Conservation (phyloP, 78 protist genomes). For the Salpingoeca rosetta region DNA sequence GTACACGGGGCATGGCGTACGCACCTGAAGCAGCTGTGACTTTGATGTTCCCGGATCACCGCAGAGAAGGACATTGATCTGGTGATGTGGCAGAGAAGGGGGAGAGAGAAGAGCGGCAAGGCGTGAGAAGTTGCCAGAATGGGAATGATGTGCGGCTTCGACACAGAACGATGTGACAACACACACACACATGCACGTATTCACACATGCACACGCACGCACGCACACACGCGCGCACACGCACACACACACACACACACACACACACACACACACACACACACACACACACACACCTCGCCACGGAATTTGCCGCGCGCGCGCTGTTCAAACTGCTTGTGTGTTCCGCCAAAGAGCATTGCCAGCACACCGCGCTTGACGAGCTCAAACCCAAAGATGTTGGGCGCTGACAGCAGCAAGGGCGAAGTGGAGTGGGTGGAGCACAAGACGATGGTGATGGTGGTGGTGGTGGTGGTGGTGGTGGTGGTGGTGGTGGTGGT, state of each 20-base stretch:
- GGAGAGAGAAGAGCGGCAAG: not conserved
- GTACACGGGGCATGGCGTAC: not conserved
- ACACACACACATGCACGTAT: too few species aligned
- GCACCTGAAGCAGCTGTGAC: conserved; percentile 90
- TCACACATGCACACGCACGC: too few species aligned
- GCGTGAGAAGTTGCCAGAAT: too few species aligned
- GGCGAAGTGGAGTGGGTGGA: too few species aligned
- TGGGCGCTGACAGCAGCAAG: conserved; percentile 65
- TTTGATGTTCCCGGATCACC: conserved; percentile 99
- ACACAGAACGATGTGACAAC: too few species aligned
- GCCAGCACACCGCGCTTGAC: conserved; percentile 94
- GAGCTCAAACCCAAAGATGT: conserved; percentile 87
- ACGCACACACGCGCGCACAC: not conserved
- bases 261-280: conserved; percentile 2
- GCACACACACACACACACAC: too few species aligned
- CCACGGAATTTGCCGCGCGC: conserved; percentile 31
- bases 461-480: not conserved
- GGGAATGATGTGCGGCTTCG: too few species aligned
- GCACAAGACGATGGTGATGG: too few species aligned
- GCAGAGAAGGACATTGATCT: conserved; percentile 89
- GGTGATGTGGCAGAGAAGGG: conserved; percentile 51
- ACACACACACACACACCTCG: too few species aligned
- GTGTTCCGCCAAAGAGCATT: conserved; percentile 91
- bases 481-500: not conserved
- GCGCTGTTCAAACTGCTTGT: conserved; percentile 20